Conservation (phyloP, 805 yeast genomes). For the Lipomyces orientalis region DNA sequence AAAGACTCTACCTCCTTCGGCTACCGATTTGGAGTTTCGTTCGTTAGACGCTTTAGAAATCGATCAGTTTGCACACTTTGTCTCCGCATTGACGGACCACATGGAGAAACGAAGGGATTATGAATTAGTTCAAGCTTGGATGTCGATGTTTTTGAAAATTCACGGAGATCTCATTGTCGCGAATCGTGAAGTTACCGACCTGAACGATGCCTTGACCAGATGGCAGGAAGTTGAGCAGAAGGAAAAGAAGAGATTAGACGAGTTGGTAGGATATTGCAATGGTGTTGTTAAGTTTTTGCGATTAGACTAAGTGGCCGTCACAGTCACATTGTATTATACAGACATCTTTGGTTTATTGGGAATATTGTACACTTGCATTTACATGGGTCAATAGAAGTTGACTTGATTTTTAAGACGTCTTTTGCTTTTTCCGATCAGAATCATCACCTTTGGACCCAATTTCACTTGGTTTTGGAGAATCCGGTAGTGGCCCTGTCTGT, state of each 20-base stretch:
- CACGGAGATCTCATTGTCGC: constrained; percentile 78
- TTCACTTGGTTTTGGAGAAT: neutral
- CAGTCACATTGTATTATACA: neutral
- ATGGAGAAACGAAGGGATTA: constrained; percentile 61
- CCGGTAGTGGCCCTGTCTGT: neutral
- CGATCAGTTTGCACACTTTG: constrained; percentile 66
- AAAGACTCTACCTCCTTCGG: constrained; percentile 70
- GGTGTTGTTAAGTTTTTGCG: constrained; percentile 64
- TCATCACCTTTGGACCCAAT: constrained; percentile 4
- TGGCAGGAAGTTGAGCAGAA: constrained; percentile 54
- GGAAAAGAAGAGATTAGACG: constrained; percentile 59
- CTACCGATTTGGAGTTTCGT: constrained; percentile 84
- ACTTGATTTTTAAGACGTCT: neutral
- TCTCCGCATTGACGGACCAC: constrained; percentile 70
- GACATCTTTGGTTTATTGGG: neutral
- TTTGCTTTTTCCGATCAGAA: constrained; percentile 3
- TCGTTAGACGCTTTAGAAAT: constrained; percentile 66
- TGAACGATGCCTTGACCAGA: constrained; percentile 53
- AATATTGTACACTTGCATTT: neutral
- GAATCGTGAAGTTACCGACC: constrained; percentile 40
- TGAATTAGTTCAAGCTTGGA: constrained; percentile 83
- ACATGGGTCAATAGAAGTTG: neutral
- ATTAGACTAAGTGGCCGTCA: constrained; percentile 16
- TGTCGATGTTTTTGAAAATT: constrained; percentile 70
- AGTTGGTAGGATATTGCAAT: constrained; percentile 72